phyloP scores from a whole-genome alignment of 2,329 filamentous ascomycete genomes.

The Colletotrichum theobromicola region DNA sequence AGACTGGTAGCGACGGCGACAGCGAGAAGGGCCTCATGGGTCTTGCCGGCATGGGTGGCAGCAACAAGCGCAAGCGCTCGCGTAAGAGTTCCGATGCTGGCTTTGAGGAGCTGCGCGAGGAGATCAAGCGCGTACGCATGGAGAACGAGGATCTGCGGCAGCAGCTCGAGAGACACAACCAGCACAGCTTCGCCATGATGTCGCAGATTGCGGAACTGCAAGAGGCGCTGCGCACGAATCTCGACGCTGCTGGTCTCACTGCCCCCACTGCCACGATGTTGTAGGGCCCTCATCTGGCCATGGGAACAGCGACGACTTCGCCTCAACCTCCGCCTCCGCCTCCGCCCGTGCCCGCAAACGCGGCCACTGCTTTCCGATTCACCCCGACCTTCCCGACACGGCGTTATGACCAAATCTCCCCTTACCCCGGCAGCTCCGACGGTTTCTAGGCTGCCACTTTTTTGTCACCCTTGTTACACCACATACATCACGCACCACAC shows the following conservation, averaged over 20 bases:
- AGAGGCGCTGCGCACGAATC: constrained; percentile 40
- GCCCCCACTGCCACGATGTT: constrained; percentile 48
- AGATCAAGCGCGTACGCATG: constrained; percentile 69
- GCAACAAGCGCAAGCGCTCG: constrained; percentile 54
- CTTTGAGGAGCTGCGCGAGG: constrained; percentile 63
- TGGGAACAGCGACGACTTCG: constrained; percentile 27
- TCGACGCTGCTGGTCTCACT: constrained; percentile 30
- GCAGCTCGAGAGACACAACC: constrained; percentile 54
- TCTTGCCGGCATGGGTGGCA: constrained; percentile 29
- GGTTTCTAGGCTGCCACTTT: constrained; percentile 4
- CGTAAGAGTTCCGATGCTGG: constrained; percentile 39
- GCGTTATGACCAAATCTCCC: constrained; percentile 13
- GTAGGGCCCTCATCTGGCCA: constrained; percentile 24
- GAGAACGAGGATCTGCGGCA: constrained; percentile 66
- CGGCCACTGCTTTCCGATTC: background rate
- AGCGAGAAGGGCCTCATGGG: constrained; percentile 38
- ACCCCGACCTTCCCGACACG: constrained; percentile 2
- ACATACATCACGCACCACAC: background rate
- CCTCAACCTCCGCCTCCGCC: background rate
- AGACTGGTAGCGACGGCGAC: constrained; percentile 50
- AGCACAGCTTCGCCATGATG: constrained; percentile 52
- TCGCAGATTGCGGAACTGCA: constrained; percentile 53
- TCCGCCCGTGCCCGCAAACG: background rate
- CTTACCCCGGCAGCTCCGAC: constrained; percentile 9
- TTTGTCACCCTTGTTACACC: background rate